Conservation (phyloP, 257 asterid genomes). For the Linderniella brevidens region DNA sequence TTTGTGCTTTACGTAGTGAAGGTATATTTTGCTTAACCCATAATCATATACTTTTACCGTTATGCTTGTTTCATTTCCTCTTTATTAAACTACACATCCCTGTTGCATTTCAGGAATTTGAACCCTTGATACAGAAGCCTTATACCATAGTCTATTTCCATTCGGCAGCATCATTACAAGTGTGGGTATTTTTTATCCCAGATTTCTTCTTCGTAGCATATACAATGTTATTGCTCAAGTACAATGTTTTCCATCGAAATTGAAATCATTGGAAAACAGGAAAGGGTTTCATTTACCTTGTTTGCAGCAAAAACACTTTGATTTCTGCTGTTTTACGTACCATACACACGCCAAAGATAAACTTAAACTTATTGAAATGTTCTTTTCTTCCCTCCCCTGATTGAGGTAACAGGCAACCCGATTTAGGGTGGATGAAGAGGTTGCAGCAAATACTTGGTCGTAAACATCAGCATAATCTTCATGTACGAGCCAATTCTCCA, state of each 20-base stretch:
- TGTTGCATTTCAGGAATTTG: conserved; percentile 65
- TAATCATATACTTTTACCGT: background rate
- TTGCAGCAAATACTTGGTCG: conserved; percentile 90
- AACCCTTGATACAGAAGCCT: conserved; percentile 95
- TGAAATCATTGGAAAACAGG: no score
- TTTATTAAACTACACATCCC: background rate
- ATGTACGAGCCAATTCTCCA: conserved; percentile 29
- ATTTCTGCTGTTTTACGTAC: no score
- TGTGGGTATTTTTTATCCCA: conserved; percentile 26
- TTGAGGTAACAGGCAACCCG: conserved; percentile 73
- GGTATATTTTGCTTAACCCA: conserved; percentile 16
- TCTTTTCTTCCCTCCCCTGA: no score
- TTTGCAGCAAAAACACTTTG: no score
- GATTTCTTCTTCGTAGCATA: background rate
- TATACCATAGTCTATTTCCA: conserved; percentile 81
- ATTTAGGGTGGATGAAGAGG: conserved; percentile 88
- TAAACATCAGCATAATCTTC: conserved; percentile 91
- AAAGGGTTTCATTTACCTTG: no score
- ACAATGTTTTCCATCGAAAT: no score
- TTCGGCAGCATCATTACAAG: conserved; percentile 83
- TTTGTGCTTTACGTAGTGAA: conserved; percentile 45
- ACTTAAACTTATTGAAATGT: no score
- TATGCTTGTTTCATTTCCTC: background rate
- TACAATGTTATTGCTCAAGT: no score
- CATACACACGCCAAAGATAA: no score